Percentiles rank a stretch among this genome's conserved stretches.
These are phyloP conservation scores for Pythium vanterpoolii DNA, from an alignment of 352 stramenopile genomes.

Conservation along the genomic window DNA sequence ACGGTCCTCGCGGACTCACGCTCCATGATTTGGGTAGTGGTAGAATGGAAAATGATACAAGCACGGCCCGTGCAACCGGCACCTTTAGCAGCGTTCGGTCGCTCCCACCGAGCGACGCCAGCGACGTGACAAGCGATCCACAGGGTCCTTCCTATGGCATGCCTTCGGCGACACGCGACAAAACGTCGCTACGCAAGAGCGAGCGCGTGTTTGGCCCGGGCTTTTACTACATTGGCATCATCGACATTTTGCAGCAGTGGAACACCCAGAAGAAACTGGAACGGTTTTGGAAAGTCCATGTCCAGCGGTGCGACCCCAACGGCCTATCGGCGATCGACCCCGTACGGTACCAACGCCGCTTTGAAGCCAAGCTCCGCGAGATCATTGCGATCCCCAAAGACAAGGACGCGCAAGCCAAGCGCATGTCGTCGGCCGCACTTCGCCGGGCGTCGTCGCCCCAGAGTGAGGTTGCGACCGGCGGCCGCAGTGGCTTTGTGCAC, in stretches of 20 bases:
- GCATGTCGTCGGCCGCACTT: background rate
- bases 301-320: conserved; percentile 64
- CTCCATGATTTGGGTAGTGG: background rate
- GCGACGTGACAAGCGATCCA: background rate
- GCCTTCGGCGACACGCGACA: conserved; percentile 10
- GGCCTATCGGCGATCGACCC: conserved; percentile 85
- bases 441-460: background rate
- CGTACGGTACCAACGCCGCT: conserved; percentile 70
- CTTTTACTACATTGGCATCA: conserved; percentile 89
- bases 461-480: conserved; percentile 14
- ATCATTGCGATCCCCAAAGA: conserved; percentile 80
- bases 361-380: conserved; percentile 76
- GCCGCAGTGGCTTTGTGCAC: conserved; percentile 16
- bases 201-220: conserved; percentile 78
- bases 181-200: conserved; percentile 64
- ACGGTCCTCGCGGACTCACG: background rate
- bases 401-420: conserved; percentile 33
- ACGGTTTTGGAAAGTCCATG: conserved; percentile 76
- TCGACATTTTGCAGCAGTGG: conserved; percentile 90
- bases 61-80: conserved; percentile 6
- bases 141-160: too few relatives aligned
- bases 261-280: conserved; percentile 80
- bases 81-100: conserved; percentile 18
- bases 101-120: background rate
- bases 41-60: background rate